These are phyloP conservation scores for Circinella umbellata DNA, from an alignment of 371 early-diverging fungal genomes.

Conservation along the genomic window DNA sequence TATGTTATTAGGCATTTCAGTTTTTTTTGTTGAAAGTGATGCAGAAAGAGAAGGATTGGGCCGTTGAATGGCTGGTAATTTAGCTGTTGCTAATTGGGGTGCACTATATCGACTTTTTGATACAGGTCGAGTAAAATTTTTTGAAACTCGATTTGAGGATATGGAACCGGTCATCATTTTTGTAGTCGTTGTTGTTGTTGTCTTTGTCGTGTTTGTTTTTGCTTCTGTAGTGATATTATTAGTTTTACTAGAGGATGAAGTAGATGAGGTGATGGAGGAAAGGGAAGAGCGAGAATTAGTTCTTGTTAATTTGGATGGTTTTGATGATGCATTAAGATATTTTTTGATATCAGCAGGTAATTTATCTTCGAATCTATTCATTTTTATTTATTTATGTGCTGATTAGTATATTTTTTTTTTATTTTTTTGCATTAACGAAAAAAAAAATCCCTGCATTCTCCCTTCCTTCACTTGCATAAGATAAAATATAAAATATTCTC, in stretches of 20 bases:
- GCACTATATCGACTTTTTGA: neutral
- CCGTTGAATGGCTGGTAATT: neutral
- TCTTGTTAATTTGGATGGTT: neutral
- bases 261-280: neutral
- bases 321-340: neutral
- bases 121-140: neutral
- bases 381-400: neutral
- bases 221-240: neutral
- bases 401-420: neutral
- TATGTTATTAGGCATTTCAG: neutral
- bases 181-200: too few relatives aligned
- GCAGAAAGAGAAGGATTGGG: neutral
- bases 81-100: neutral
- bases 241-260: neutral
- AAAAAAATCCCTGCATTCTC: neutral
- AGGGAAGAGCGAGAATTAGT: neutral
- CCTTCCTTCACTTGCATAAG: neutral
- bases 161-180: too few relatives aligned
- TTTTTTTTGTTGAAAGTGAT: neutral
- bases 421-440: neutral
- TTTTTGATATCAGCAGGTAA: constrained; percentile 4
- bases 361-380: constrained; percentile 1
- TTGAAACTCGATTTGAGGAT: too few relatives aligned
- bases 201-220: neutral
- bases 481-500: too few relatives aligned